Percentiles rank a stretch among this genome's conserved stretches.
Evolutionary conservation across 1,284 basidiomycete species (phyloP).

Genomic region (Cutaneotrichosporon spelunceum): DNA sequence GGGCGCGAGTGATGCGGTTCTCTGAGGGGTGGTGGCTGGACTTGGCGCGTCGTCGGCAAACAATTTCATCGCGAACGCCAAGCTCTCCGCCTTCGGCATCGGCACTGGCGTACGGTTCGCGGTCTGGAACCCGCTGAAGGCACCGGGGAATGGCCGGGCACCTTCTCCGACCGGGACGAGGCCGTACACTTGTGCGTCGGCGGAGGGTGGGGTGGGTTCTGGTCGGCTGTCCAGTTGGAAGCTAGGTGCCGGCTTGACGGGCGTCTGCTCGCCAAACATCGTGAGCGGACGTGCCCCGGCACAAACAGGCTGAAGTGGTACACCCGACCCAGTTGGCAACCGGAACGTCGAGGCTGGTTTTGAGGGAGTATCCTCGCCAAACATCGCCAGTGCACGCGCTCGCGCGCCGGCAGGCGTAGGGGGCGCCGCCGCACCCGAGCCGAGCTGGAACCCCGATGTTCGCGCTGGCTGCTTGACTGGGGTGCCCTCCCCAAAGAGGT

Average conservation of each 20-base stretch:
- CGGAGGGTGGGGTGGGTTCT: neutral
- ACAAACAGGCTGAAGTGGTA: neutral
- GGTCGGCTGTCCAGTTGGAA: slow-evolving; percentile 4
- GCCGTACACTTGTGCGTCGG: slow-evolving; percentile 1
- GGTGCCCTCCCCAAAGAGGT: slow-evolving; percentile 18
- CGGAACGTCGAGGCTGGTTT: slow-evolving; percentile 1
- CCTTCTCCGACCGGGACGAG: slow-evolving; percentile 11
- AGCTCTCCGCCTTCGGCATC: slow-evolving; percentile 3
- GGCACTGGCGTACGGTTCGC: neutral
- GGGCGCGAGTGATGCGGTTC: slow-evolving; percentile 4
- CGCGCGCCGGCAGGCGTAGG: neutral
- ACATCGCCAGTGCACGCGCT: slow-evolving; percentile 9
- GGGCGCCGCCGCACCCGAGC: neutral
- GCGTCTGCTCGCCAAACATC: slow-evolving; percentile 1
- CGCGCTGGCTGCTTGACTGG: slow-evolving; percentile 1
- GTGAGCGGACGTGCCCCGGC: slow-evolving; percentile 3
- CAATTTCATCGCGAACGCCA: neutral
- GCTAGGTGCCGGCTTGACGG: neutral
- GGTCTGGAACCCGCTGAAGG: neutral
- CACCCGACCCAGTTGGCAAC: neutral
- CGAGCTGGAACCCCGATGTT: slow-evolving; percentile 4
- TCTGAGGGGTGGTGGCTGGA: neutral
- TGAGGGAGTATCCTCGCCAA: slow-evolving; percentile 1
- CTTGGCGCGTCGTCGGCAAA: neutral
- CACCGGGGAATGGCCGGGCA: neutral